Evolutionary conservation across 2,329 filamentous ascomycete species (phyloP), one percentile per base, ranked within the genome.

Genomic region (Neurospora sp.): DNA sequence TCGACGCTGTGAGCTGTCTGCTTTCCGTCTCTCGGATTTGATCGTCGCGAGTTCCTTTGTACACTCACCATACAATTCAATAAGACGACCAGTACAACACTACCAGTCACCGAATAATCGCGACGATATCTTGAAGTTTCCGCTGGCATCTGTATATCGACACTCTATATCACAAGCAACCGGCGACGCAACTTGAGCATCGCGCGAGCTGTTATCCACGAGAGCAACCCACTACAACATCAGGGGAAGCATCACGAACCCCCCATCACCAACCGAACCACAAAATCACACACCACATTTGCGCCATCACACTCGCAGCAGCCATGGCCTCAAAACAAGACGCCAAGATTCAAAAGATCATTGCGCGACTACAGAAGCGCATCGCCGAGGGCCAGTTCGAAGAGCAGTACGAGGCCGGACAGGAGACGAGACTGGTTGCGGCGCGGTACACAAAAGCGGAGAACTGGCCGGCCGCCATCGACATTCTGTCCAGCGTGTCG

Each of bases 351-450:
- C 82, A 83, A 69, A 84, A 84, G 78, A 88, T 88, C 79, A 87
- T 88, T 75, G 79, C 84, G 70, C 85, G 87, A 36, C 89, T 97
- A 79, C 92, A 95, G 82, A 85, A 91, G 81, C 95, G 93, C 81
- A 97, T 97, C 81, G 85, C 88, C 74, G 93, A 77, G 70, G 76
- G 76, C 66, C 71, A 74, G 66, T 75, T 72, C 69, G 73, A 74
- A 67, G 74, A 75, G 69, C 74, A 76, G 71, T 99, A 99, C 84
- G 96, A 99, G 86, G 96, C 96, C 70, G 95, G 98, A 82, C 96
- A 99, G 81, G 96, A 99, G 84, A 92, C 97, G 74, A 93, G 96
- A 73, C 94, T 97, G 69, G 95, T 97, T 75, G 94, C 94, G 72
- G 91, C 93, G 46, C 93, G 96, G 70, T 97, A 99, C 83, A 89